Evolutionary conservation across 163 green algal genomes (phyloP), one percentile per base, ranked within the genome.

Genomic region (Scenedesmus sp.): DNA sequence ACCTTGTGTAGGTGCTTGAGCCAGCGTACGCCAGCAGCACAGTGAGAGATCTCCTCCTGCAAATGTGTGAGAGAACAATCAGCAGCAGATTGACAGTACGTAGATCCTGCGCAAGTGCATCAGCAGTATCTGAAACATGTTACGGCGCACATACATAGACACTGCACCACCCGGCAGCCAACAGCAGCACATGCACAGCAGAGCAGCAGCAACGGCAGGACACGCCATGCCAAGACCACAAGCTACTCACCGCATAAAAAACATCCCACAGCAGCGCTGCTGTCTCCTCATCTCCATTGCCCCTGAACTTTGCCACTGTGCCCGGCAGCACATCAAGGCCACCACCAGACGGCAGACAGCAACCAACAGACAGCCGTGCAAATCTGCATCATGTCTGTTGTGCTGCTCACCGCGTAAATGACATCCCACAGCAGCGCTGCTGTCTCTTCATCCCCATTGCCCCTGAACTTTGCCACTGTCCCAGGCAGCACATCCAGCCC

Each of bases 41-140:
- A 99, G 94, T 99, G 98, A 1, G 93, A 96, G 34, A 99, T 93
- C 91, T 99, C 98, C 94, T 99, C 98, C 83, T 96, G 90, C 76
- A 79, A 91, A 84, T 52, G 34, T 46, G 16, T 26, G 92, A 96
- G 67, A 9, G 85, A 73, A 73, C 81, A 86, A 60, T 88, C 52
- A 60, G 64, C 10, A 74, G 12, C 7, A 87, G 46, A 59, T 7
- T 55, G 66, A 66, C 46, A 20, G 26, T 34, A 23, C 67, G 8
- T 56, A 9, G 18, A 54, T 9, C 4, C 73, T 46, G 82, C 89
- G 89, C 67, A 83, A 26, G n/a, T 60, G 10, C 83, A 13, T 16
- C 6, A 67, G 76, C 57, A 13, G 46, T 26, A 15, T 15, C 66
- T 64, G 86, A 2, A 74, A 6, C 16, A 67, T 52, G 13, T 18